Base-by-base conservation (phyloP, 2,329 filamentous ascomycete genomes). In the Colletotrichum karsti region DNA sequence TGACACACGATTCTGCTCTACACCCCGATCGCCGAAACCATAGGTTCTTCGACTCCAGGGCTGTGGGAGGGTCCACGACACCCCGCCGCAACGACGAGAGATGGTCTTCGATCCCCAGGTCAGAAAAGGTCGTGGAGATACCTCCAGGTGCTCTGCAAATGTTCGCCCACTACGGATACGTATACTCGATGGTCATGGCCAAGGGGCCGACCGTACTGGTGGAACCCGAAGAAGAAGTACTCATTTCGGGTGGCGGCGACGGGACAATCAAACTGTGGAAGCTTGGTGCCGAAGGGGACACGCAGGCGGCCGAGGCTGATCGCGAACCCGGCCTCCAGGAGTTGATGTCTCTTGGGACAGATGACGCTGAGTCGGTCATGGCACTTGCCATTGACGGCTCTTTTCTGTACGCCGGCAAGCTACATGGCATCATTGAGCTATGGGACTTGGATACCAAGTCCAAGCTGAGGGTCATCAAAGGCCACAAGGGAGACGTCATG, bases 391-490 rank as follows among this genome's bases (percentile, higher is more conserved):
- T 97, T 3, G 95, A 98, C 70, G 94, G 94, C 0, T 95, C 94
- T 0, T 97, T 99, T 72, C 85, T 99, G 5, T 99, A 98, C 76
- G 93, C 93, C 67, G 96, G 96, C 51, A 92, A 97, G 73, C 88
- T 94, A 1, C 91, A 93, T 41, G 97, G 96, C 22, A 88, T 97
- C 56, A 90, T 99, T 67, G 95, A 98, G 77, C 89, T 99, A 10
- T 99, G 97, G 95, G 97, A 99, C 77, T 85, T 99, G 13, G 95
- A 98, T 76, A 98, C 96, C 0, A 91, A 92, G 60, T 96, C 99
- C 79, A 91, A 96, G 54, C 86, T 99, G 48, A 88, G 96, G 64
- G 94, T 93, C 18, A 92, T 99, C 75, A 94, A 92, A 75, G 90
- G 92, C 1, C 92, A 94, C 73, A 89, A 88, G 35, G 91, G 91